Evolutionary conservation across 2,329 filamentous ascomycete species (phyloP).

Genomic region (Aspergillus tubingensis): DNA sequence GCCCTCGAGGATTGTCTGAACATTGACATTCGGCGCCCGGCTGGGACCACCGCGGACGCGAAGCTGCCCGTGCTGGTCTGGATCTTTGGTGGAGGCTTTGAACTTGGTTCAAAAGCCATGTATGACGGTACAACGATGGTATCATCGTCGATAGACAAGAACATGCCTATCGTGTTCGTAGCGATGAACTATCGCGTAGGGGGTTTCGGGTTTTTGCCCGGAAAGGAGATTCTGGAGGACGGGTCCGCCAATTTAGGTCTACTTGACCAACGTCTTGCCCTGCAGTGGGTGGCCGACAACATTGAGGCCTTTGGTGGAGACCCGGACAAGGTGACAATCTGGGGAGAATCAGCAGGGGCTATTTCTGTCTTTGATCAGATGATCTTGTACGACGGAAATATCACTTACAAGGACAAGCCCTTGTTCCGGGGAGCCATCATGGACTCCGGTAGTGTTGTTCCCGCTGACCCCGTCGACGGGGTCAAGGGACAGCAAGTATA

Average conservation of each 20-base stretch:
- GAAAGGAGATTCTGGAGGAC: constrained; percentile 66
- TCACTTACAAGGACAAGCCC: constrained; percentile 71
- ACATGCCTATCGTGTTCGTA: constrained; percentile 72
- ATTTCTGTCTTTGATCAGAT: constrained; percentile 79
- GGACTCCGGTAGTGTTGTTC: constrained; percentile 68
- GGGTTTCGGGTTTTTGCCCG: constrained; percentile 73
- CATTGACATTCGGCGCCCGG: constrained; percentile 61
- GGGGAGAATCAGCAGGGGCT: constrained; percentile 71
- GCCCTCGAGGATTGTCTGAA: constrained; percentile 66
- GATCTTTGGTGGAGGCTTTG: constrained; percentile 66
- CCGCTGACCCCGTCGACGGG: constrained; percentile 65
- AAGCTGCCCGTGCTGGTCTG: constrained; percentile 69
- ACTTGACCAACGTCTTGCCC: constrained; percentile 69
- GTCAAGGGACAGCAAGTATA: constrained; percentile 64
- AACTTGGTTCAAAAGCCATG: constrained; percentile 49
- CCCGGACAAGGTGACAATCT: constrained; percentile 75
- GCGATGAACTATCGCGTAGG: constrained; percentile 76
- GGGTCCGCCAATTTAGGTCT: constrained; percentile 71
- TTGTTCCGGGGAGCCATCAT: constrained; percentile 79
- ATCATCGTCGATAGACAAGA: constrained; percentile 44
- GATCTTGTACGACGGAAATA: constrained; percentile 70
- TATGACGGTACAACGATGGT: constrained; percentile 41
- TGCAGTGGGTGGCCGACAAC: constrained; percentile 77
- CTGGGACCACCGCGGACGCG: constrained; percentile 54
- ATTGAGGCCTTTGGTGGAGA: constrained; percentile 78